phyloP scores from a whole-genome alignment of 139 green algal genomes.

The Volvox africanus region DNA sequence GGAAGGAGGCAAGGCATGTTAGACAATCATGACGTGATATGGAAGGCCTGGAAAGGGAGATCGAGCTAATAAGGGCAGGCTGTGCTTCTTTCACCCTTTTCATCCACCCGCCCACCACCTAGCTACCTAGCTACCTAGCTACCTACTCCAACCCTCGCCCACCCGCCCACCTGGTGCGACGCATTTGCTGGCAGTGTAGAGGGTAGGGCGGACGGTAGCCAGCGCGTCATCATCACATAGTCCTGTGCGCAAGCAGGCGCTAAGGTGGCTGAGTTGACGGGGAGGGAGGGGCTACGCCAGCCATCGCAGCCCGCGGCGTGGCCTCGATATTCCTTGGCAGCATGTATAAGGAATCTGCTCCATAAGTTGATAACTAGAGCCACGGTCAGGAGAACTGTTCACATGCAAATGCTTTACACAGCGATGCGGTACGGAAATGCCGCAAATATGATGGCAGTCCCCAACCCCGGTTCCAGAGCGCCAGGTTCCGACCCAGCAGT shows the following conservation, averaged over 20 bases:
- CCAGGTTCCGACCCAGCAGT: too few relatives aligned
- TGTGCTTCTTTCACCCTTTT: not conserved
- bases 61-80: not conserved
- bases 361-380: too few relatives aligned
- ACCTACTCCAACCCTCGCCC: not conserved
- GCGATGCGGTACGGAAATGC: too few relatives aligned
- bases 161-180: slow-evolving; percentile 74
- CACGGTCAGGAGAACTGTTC: too few relatives aligned
- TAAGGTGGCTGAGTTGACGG: too few relatives aligned
- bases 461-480: too few relatives aligned
- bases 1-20: not conserved
- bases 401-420: too few relatives aligned
- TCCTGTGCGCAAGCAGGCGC: slow-evolving; percentile 34
- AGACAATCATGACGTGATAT: not conserved
- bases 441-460: too few relatives aligned
- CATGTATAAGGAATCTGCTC: too few relatives aligned
- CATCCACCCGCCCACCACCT: not conserved
- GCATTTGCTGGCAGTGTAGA: slow-evolving; percentile 83
- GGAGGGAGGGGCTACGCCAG: too few relatives aligned
- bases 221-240: slow-evolving; percentile 86
- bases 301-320: too few relatives aligned
- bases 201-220: slow-evolving; percentile 68
- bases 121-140: not conserved
- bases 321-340: too few relatives aligned
- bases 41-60: not conserved